phyloP scores from a whole-genome alignment of 352 stramenopile species.

The Pythium volutum region DNA sequence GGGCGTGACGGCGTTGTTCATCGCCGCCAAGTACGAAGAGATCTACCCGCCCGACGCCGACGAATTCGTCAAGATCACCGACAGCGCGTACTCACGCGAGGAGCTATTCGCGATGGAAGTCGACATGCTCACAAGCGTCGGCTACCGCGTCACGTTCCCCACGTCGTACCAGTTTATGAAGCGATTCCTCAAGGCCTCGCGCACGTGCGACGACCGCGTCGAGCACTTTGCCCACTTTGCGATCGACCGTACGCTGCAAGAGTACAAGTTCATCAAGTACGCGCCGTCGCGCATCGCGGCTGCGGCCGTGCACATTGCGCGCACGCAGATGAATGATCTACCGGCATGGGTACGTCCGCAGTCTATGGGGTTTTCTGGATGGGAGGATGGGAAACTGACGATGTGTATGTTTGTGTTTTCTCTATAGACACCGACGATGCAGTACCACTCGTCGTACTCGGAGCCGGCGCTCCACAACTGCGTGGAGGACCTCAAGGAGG shows the following conservation, averaged over 20 bases:
- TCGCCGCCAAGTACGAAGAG: slow-evolving; percentile 98
- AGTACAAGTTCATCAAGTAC: slow-evolving; percentile 98
- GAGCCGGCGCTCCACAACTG: slow-evolving; percentile 52
- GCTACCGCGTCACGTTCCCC: slow-evolving; percentile 80
- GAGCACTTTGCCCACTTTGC: slow-evolving; percentile 96
- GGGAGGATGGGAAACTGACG: no score
- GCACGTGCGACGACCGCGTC: slow-evolving; percentile 66
- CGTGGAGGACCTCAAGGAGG: slow-evolving; percentile 76
- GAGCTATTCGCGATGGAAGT: slow-evolving; percentile 85
- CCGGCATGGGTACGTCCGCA: slow-evolving; percentile 67
- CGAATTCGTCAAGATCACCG: slow-evolving; percentile 97
- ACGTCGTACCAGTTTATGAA: slow-evolving; percentile 86
- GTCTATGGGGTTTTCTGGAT: not conserved
- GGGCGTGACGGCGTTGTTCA: slow-evolving; percentile 94
- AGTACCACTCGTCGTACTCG: slow-evolving; percentile 80
- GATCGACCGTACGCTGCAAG: slow-evolving; percentile 97
- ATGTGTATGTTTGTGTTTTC: slow-evolving; percentile 9
- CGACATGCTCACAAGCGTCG: slow-evolving; percentile 62
- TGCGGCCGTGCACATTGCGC: slow-evolving; percentile 96
- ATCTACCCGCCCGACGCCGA: slow-evolving; percentile 93
- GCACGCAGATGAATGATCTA: slow-evolving; percentile 69
- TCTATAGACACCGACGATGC: slow-evolving; percentile 55
- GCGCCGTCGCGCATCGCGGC: slow-evolving; percentile 96
- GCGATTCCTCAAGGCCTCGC: slow-evolving; percentile 82
- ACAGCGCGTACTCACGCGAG: slow-evolving; percentile 91